These are phyloP conservation scores for Antitrichia curtipendula DNA, from an alignment of 225 moss, liverwort and hornwort species.

Conservation along the genomic window DNA sequence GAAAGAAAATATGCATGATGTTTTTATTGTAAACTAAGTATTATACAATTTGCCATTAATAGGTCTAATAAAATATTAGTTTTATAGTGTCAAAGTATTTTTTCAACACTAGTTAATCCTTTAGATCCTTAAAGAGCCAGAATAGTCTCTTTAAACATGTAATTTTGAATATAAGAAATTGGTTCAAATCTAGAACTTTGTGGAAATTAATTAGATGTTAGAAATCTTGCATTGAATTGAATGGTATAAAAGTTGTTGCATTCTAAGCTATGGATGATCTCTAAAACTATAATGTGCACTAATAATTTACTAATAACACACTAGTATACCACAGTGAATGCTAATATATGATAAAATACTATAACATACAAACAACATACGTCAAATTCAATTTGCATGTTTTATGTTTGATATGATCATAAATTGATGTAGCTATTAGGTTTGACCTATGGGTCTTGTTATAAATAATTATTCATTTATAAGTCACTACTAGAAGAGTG, in stretches of 20 bases:
- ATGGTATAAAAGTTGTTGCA: neutral
- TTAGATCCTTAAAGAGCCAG: neutral
- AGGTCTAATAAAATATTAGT: neutral
- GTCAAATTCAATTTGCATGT: neutral
- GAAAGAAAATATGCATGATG: neutral
- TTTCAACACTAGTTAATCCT: neutral
- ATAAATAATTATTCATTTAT: neutral
- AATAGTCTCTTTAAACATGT: neutral
- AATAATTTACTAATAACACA: neutral
- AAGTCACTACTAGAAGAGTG: neutral
- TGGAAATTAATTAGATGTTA: neutral
- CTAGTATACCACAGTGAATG: neutral
- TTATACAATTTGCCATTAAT: neutral
- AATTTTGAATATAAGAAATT: neutral
- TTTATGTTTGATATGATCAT: neutral
- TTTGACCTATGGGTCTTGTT: neutral
- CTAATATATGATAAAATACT: neutral
- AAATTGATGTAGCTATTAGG: neutral
- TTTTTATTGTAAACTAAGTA: neutral
- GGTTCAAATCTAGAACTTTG: neutral
- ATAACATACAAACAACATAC: neutral
- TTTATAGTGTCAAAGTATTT: neutral
- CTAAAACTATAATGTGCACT: neutral
- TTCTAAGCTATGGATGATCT: neutral
- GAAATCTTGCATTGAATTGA: neutral